Conservation (phyloP, 805 yeast species). For the Cyberlindnera samutprakarnensis region DNA sequence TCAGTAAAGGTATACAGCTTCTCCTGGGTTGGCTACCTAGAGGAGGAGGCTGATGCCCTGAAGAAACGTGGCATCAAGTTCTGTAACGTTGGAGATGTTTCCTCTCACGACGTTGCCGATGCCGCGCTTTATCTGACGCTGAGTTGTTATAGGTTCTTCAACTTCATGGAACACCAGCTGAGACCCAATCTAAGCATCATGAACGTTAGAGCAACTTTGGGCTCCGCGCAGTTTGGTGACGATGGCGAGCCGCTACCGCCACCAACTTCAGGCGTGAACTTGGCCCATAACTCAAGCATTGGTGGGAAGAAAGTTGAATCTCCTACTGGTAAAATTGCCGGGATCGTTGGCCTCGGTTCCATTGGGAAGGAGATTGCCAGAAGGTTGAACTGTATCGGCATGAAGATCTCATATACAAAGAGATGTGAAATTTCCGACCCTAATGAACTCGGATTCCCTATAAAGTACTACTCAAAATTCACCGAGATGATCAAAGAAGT, state of each 20-base stretch:
- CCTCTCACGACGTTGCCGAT: slow-evolving; percentile 68
- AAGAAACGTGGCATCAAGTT: slow-evolving; percentile 41
- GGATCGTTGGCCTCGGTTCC: slow-evolving; percentile 68
- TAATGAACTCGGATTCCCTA: slow-evolving; percentile 36
- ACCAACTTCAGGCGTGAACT: slow-evolving; percentile 27
- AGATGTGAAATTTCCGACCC: slow-evolving; percentile 34
- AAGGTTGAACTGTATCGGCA: slow-evolving; percentile 48
- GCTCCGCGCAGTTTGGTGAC: slow-evolving; percentile 25
- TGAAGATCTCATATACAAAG: slow-evolving; percentile 58
- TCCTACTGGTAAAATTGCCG: slow-evolving; percentile 51
- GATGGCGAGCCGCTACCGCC: slow-evolving; percentile 26
- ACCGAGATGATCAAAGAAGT: slow-evolving; percentile 31
- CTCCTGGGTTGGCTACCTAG: slow-evolving; percentile 57
- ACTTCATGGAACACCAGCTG: slow-evolving; percentile 38
- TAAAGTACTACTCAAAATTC: slow-evolving; percentile 37
- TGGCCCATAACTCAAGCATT: slow-evolving; percentile 29
- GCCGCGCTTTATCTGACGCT: slow-evolving; percentile 52
- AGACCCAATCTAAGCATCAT: slow-evolving; percentile 34
- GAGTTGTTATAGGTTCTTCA: slow-evolving; percentile 50
- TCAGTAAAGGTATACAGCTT: slow-evolving; percentile 41
- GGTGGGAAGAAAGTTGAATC: slow-evolving; percentile 42
- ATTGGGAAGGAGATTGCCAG: slow-evolving; percentile 62
- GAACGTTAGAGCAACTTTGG: slow-evolving; percentile 33
- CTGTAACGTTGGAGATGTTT: slow-evolving; percentile 54
- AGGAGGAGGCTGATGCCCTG: slow-evolving; percentile 39